phyloP scores from a whole-genome alignment of 108 stramenopile genomes.

The Parietichytrium sp. region DNA sequence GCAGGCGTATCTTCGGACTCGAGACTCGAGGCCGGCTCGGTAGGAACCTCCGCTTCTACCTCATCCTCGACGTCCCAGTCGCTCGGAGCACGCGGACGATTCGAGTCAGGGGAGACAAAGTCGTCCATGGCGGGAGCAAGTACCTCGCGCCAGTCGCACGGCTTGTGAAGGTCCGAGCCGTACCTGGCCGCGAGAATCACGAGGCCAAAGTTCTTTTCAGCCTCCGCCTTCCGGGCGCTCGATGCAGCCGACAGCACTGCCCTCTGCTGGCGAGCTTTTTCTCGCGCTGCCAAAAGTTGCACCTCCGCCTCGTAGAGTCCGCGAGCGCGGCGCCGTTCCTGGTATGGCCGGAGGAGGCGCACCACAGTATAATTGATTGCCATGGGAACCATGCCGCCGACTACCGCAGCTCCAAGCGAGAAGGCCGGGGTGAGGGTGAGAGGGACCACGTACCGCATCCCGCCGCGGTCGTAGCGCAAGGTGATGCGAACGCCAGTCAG shows the following conservation, averaged over 20 bases:
- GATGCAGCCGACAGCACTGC: not conserved
- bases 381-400: not conserved
- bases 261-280: not conserved
- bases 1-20: not conserved
- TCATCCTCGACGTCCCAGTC: slow-evolving; percentile 13
- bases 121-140: not conserved
- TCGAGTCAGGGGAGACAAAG: not conserved
- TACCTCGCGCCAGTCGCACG: slow-evolving; percentile 17
- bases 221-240: not conserved
- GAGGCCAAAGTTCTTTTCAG: not conserved
- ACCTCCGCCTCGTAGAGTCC: not conserved
- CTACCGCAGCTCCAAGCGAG: not conserved
- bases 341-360: not conserved
- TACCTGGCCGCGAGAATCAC: slow-evolving; percentile 29
- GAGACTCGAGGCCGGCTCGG: slow-evolving; percentile 23
- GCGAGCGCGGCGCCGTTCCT: not conserved
- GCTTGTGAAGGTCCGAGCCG: not conserved
- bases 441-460: slow-evolving; percentile 4
- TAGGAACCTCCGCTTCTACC: not conserved
- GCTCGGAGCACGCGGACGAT: not conserved
- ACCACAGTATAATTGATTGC: not conserved
- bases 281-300: not conserved
- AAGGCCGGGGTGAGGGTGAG: slow-evolving; percentile 5
- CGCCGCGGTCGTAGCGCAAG: slow-evolving; percentile 20
- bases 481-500: not conserved